These are phyloP conservation scores for Salvia rosmarinus DNA, from an alignment of 257 asterid species.

Conservation along the genomic window DNA sequence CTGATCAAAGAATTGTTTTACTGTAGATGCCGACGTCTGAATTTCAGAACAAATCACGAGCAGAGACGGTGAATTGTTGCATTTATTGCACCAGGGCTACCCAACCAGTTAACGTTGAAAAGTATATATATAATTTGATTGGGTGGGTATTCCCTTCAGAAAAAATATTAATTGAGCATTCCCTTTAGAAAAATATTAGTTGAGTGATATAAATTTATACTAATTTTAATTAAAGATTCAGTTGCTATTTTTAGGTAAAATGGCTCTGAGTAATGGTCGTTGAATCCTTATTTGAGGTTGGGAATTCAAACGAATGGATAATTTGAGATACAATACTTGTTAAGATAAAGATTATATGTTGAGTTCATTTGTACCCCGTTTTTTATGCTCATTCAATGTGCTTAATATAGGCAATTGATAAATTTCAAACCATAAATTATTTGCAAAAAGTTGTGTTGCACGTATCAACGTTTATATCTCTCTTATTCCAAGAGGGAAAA, in stretches of 20 bases:
- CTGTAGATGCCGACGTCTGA: background rate
- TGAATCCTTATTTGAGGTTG: background rate
- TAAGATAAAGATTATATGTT: background rate
- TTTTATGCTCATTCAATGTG: no score
- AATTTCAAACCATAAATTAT: no score
- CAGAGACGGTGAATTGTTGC: background rate
- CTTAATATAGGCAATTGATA: no score
- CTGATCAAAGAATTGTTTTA: background rate
- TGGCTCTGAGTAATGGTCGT: background rate
- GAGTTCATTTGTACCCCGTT: no score
- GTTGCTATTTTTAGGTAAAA: background rate
- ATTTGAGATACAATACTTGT: background rate
- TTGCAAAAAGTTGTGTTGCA: no score
- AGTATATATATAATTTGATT: background rate
- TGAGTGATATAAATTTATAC: background rate
- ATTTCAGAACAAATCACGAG: no score
- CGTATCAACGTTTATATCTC: no score
- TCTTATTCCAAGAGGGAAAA: no score
- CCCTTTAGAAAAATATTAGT: background rate
- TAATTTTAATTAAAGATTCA: background rate
- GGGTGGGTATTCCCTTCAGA: background rate
- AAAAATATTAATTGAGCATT: background rate
- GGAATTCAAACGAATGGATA: background rate
- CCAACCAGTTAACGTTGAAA: background rate
- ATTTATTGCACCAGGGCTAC: background rate